Conservation (phyloP, 1,284 basidiomycete genomes). For the Trichosporon faecale region DNA sequence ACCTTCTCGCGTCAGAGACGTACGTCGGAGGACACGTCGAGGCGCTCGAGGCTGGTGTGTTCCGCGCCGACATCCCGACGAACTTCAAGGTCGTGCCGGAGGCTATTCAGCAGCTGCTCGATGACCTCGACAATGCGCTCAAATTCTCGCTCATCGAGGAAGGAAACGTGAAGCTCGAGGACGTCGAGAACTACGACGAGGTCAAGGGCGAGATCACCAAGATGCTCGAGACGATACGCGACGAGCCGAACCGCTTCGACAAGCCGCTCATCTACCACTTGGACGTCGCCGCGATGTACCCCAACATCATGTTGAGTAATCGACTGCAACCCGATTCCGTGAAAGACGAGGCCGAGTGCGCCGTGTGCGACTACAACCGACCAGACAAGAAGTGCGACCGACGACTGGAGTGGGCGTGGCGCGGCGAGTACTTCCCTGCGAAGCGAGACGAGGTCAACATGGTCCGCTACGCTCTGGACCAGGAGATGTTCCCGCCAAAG, state of each 20-base stretch:
- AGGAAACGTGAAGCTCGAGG: constrained; percentile 72
- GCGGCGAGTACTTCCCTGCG: constrained; percentile 97
- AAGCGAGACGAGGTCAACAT: constrained; percentile 98
- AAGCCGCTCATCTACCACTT: constrained; percentile 97
- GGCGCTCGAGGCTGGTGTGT: constrained; percentile 96
- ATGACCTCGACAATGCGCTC: constrained; percentile 88
- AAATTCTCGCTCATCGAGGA: constrained; percentile 88
- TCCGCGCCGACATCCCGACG: constrained; percentile 90
- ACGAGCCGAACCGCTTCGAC: constrained; percentile 83
- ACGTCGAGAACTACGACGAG: constrained; percentile 93
- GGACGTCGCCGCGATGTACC: constrained; percentile 99
- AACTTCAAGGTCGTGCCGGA: constrained; percentile 92
- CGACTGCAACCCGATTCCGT: constrained; percentile 97
- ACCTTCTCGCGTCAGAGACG: constrained; percentile 92
- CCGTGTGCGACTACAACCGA: constrained; percentile 97
- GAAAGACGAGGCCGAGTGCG: constrained; percentile 93
- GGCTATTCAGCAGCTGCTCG: constrained; percentile 88
- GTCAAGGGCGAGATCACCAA: constrained; percentile 75
- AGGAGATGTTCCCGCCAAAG: constrained; percentile 86
- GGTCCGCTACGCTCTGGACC: constrained; percentile 95
- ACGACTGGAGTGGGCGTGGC: constrained; percentile 96
- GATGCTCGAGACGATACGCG: constrained; percentile 84
- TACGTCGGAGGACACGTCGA: constrained; percentile 99
- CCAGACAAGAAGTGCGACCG: constrained; percentile 94
- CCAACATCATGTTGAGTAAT: constrained; percentile 99